Evolutionary conservation across 1,139 yeast genomes (phyloP).

Genomic region (Sugiyamaella xylanicola): DNA sequence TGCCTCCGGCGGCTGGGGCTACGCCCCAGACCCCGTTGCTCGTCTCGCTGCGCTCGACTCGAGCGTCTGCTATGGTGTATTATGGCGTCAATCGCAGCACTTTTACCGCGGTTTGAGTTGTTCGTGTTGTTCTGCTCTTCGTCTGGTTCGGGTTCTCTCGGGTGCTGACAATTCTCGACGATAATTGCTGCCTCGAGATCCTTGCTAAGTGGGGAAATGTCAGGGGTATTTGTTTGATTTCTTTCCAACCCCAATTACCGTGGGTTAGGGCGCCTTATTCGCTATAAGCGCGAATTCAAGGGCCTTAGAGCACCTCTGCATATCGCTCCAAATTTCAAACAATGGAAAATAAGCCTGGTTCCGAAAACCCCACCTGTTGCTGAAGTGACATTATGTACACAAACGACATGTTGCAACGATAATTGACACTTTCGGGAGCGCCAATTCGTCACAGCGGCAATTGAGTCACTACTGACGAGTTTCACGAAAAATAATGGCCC

Average conservation of each 20-base stretch:
- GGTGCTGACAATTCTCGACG: neutral
- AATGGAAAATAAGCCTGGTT: neutral
- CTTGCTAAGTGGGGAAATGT: conserved; percentile 3
- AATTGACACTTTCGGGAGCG: no score
- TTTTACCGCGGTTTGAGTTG: no score
- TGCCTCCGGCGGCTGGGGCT: conserved; percentile 15
- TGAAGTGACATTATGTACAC: neutral
- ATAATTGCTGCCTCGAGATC: neutral
- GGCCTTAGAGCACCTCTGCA: neutral
- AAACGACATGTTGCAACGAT: neutral
- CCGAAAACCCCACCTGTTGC: neutral
- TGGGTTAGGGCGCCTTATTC: conserved; percentile 3
- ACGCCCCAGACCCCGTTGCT: conserved; percentile 10
- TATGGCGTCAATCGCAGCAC: no score
- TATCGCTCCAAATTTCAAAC: neutral
- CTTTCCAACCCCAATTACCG: no score
- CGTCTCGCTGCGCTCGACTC: neutral
- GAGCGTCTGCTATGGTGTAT: neutral
- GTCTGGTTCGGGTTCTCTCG: neutral
- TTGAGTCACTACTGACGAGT: no score
- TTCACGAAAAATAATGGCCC: no score
- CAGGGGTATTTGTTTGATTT: conserved; percentile 6
- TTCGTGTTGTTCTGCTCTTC: neutral
- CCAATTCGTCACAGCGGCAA: no score
- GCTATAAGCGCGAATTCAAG: neutral